Conservation (phyloP, 495 filamentous ascomycete genomes). For the Penicillium bovifimosum region DNA sequence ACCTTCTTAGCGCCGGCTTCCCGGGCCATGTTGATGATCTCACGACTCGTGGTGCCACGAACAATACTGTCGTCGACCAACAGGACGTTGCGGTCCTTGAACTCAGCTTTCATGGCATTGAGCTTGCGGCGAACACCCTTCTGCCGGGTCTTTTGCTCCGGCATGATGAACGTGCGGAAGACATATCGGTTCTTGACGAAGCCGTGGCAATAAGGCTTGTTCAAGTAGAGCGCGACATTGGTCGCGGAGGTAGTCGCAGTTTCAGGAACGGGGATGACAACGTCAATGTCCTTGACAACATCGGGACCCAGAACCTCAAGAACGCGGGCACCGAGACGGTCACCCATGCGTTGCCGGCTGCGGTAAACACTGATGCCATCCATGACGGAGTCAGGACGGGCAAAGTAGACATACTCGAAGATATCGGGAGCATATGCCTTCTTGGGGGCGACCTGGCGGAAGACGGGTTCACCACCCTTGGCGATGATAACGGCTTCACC, state of each 20-base stretch:
- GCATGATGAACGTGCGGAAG: constrained; percentile 95
- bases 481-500: constrained; percentile 92
- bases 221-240: constrained; percentile 67
- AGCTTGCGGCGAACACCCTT: constrained; percentile 56
- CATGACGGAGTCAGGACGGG: constrained; percentile 83
- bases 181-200: constrained; percentile 97
- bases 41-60: constrained; percentile 81
- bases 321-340: constrained; percentile 77
- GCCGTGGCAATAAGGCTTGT: constrained; percentile 76
- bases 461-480: constrained; percentile 68
- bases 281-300: constrained; percentile 77
- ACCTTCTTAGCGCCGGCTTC: constrained; percentile 89
- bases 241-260: constrained; percentile 82
- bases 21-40: constrained; percentile 90
- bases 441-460: constrained; percentile 68
- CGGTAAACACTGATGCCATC: constrained; percentile 90
- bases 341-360: constrained; percentile 88
- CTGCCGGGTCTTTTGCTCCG: constrained; percentile 75
- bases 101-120: constrained; percentile 82
- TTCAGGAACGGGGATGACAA: constrained; percentile 85
- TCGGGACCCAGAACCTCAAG: constrained; percentile 66
- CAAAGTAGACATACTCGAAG: constrained; percentile 77
- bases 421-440: constrained; percentile 85
- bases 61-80: constrained; percentile 94
- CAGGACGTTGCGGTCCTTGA: constrained; percentile 75